Evolutionary conservation across 306 rosid species (phyloP), one percentile per base, ranked within the genome.

Genomic region (Cucumis cinereus): DNA sequence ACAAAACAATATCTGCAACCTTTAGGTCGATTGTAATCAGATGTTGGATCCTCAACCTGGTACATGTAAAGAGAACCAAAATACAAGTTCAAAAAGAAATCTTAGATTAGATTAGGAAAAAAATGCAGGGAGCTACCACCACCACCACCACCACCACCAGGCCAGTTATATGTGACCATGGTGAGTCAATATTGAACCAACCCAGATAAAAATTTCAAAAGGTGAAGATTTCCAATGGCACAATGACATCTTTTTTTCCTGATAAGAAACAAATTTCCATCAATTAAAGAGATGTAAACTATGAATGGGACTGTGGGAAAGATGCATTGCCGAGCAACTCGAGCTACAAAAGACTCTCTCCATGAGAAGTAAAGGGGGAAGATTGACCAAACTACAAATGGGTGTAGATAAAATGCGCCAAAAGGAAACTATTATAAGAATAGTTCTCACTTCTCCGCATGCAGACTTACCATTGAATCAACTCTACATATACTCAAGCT

Each of bases 1-100:
- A 92, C 99, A 83, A 38, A 72, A 81, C 98, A 94, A 82, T 92
- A 89, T 78, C 79, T 83, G 93, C 98, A 94, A 67, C 87, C 89
- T 41, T 38, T 84, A 7, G 64, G 84, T 73, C 59, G 79, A 73
- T 79, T 82, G 47, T 55, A 54, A 73, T 80, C 78, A 71, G 71
- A 69, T 36, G 61, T 68, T 75, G 77, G 85, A 77, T 77, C 74
- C 79, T 81, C 80, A 69, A 77, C 88, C 99, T 94, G 89, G 69
- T 54, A 80, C 69, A 79, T 30, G 77, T 73, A 82, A 22, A 45
- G n/a, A 22, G 20, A 41, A 69, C 33, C 20, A 8, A 69, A 45
- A 38, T 7, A 38, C 41, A 41, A 11, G 11, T 12, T 40, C 11
- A 38, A 66, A 63, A 35, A 20, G 5, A 66, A 38, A 9, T 4